Evolutionary conservation across 305 asterid species (phyloP), one percentile per base, ranked within the genome.

Genomic region (Fraxinus sp.): DNA sequence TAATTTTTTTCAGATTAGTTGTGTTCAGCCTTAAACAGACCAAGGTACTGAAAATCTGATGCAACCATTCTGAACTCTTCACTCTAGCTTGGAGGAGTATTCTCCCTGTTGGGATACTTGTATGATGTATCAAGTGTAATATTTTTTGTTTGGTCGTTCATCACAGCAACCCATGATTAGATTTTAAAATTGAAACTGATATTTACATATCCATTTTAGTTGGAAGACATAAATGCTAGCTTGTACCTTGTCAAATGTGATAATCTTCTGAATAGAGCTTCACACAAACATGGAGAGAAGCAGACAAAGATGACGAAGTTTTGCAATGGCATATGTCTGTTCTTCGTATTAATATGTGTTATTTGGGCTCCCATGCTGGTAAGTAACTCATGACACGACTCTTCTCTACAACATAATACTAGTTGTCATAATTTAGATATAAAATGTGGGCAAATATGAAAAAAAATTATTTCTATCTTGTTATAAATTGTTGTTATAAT

Each of bases 361-460:
- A 97, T 97, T 78, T 97, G 99, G 99, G 98, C 99, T 88, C 99
- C 99, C 68, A 97, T 97, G 98, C 91, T 97, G 98, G 99, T 93
- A 85, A 91, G 93, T 81, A 80, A 80, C 80, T 82, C 84, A n/a
- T 70, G 62, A n/a, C 74, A 49, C 14, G 37, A 80, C 36, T 82
- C 52, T 79, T 81, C 85, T 78, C 77, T 78, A 39, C 39, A 57
- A 68, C 64, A 64, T 52, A 18, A 62, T 64, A 44, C 49, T 46
- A n/a, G 71, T 71, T 71, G 22, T 32, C 76, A 30, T 32, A 32
- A 0, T 71, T 71, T 71, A 32, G 24, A 32, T 71, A 16, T 14
- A 71, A 70, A 71, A 71, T 30, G 16, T 32, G 18, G 11, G 26
- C 24, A 33, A 71, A 16, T 30, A 6, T 39, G 5, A 32, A 32